Percentiles rank a stretch among this genome's conserved stretches.
Evolutionary conservation across 768 basidiomycete species (phyloP).

Genomic region (Phylloporus sp.): DNA sequence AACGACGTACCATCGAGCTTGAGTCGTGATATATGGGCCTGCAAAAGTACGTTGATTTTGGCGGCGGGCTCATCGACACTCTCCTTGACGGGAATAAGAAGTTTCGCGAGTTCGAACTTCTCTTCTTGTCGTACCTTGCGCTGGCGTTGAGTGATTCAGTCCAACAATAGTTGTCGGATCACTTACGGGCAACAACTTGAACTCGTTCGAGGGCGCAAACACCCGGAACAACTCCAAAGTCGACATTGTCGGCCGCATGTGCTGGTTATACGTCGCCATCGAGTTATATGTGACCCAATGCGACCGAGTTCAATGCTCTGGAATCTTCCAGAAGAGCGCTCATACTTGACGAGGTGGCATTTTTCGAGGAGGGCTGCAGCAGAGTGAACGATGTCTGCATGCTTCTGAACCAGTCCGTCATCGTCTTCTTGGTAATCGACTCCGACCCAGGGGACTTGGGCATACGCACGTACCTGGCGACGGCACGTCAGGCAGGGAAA

Average conservation of each 20-base stretch:
- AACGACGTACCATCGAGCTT: too few species aligned
- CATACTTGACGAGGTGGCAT: conserved; percentile 91
- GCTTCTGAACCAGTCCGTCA: conserved; percentile 77
- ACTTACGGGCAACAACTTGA: conserved; percentile 79
- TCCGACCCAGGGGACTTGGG: conserved; percentile 82
- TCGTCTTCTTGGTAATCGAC: conserved; percentile 91
- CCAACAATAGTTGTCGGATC: neutral
- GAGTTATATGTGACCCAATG: conserved; percentile 91
- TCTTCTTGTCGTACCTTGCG: conserved; percentile 66
- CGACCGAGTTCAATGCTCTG: conserved; percentile 90
- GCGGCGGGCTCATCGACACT: conserved; percentile 93
- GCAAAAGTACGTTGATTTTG: conserved; percentile 94
- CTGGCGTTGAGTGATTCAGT: conserved; percentile 2
- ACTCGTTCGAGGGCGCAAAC: conserved; percentile 93
- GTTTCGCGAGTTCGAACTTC: conserved; percentile 84
- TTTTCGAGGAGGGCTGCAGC: conserved; percentile 93
- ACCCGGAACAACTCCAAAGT: conserved; percentile 90
- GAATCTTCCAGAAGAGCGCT: conserved; percentile 81
- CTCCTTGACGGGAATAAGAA: conserved; percentile 97
- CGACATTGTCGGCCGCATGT: conserved; percentile 82
- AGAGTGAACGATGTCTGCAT: conserved; percentile 89
- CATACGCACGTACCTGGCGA: conserved; percentile 85
- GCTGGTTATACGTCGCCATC: conserved; percentile 96
- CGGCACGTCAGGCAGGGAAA: conserved; percentile 4
- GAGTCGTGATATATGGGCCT: conserved; percentile 90